Evolutionary conservation across 2,329 filamentous ascomycete species (phyloP).

Genomic region (Meredithiella fracta): DNA sequence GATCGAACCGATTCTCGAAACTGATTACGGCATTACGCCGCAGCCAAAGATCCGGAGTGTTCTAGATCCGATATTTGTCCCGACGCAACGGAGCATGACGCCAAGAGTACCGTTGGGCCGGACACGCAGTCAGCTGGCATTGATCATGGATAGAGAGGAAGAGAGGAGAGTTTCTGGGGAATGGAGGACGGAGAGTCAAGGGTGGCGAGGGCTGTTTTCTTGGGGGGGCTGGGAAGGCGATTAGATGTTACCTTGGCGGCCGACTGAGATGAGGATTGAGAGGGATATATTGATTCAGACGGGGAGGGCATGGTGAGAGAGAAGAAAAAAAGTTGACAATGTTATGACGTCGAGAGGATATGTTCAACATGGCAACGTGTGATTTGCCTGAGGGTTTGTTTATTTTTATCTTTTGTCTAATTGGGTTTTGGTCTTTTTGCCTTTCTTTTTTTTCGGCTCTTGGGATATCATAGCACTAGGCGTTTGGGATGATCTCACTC

Average conservation of each 20-base stretch:
- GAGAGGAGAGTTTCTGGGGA: constrained; percentile 8
- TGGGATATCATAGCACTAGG: background rate
- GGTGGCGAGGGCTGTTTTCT: background rate
- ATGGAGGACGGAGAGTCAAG: background rate
- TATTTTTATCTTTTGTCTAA: background rate
- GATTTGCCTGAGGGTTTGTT: background rate
- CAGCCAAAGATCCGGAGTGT: constrained; percentile 18
- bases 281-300: background rate
- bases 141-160: constrained; percentile 40
- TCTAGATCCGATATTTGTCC: constrained; percentile 27
- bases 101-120: constrained; percentile 34
- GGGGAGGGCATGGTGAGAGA: background rate
- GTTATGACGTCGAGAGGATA: background rate
- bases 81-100: constrained; percentile 32
- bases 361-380: background rate
- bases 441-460: background rate
- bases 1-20: constrained; percentile 12
- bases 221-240: background rate
- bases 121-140: constrained; percentile 42
- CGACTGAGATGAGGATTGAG: background rate
- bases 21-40: constrained; percentile 18
- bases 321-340: background rate
- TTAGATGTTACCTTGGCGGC: background rate
- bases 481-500: background rate
- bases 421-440: background rate